A percentile compares a stretch with the other conserved stretches of the same genome.
Conservation (phyloP, 2,329 filamentous ascomycete genomes). For the Fusarium torreyae region DNA sequence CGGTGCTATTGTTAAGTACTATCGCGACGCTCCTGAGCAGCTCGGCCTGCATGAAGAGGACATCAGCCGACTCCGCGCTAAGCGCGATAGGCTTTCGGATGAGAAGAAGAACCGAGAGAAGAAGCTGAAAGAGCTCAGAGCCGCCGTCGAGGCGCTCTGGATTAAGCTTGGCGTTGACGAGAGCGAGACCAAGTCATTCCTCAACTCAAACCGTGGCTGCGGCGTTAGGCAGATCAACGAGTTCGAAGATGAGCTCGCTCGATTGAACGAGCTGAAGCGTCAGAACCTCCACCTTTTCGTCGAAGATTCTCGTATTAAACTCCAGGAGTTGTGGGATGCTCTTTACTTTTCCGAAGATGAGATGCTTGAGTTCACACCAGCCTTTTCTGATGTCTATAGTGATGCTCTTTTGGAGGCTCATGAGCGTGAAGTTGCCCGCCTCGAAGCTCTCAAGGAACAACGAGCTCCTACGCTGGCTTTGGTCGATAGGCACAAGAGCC, state of each 20-base stretch:
- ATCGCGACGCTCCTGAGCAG: constrained; percentile 92
- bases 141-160: constrained; percentile 89
- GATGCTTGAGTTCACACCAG: constrained; percentile 97
- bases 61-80: constrained; percentile 77
- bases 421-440: constrained; percentile 87
- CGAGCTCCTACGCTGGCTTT: constrained; percentile 86
- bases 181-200: constrained; percentile 85
- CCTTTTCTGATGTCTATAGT: constrained; percentile 97
- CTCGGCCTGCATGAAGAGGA: constrained; percentile 93
- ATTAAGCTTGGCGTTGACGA: constrained; percentile 88
- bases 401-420: constrained; percentile 96
- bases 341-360: constrained; percentile 97
- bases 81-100: constrained; percentile 85
- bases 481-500: constrained; percentile 85
- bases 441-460: constrained; percentile 88
- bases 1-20: constrained; percentile 86
- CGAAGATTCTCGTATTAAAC: constrained; percentile 89
- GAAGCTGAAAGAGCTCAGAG: constrained; percentile 80
- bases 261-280: constrained; percentile 92
- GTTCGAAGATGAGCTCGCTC: constrained; percentile 89
- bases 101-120: constrained; percentile 91
- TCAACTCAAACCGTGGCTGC: constrained; percentile 90
- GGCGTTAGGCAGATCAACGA: constrained; percentile 94
- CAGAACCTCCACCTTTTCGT: constrained; percentile 97
- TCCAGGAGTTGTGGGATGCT: constrained; percentile 95